Percentiles rank a stretch among this genome's conserved stretches.
Evolutionary conservation across 164 flowering plant species (phyloP).

Genomic region (Kalanchoe fedtschenkoi): DNA sequence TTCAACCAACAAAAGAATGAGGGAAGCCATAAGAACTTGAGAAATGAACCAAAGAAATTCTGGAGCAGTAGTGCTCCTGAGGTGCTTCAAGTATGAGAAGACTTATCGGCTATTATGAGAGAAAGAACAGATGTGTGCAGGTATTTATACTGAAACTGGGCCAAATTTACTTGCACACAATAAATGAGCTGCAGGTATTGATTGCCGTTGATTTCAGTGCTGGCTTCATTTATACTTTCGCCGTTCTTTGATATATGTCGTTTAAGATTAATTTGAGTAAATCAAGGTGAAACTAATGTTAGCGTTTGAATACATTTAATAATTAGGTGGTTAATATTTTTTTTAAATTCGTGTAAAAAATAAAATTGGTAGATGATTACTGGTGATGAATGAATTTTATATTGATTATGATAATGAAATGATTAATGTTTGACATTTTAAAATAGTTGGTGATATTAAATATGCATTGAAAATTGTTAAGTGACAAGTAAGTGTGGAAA

Average conservation of each 20-base stretch:
- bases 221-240: background rate
- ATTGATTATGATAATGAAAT: too few species aligned
- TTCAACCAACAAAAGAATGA: background rate
- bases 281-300: too few species aligned
- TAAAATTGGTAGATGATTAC: too few species aligned
- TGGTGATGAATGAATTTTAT: too few species aligned
- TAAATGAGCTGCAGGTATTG: conserved; percentile 4
- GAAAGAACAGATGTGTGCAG: background rate
- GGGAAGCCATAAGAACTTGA: background rate
- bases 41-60: background rate
- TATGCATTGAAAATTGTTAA: too few species aligned
- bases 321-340: too few species aligned
- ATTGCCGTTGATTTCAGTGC: background rate
- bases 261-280: too few species aligned
- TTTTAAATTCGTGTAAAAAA: too few species aligned
- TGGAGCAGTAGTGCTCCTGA: background rate
- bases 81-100: background rate
- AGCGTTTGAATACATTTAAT: too few species aligned
- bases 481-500: too few species aligned
- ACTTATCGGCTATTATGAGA: background rate
- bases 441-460: too few species aligned
- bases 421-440: too few species aligned
- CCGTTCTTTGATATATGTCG: background rate
- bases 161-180: background rate
- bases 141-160: background rate